Evolutionary conservation across 2,329 filamentous ascomycete genomes (phyloP), one percentile per base, ranked within the genome.

Genomic region (Microsporum canis): DNA sequence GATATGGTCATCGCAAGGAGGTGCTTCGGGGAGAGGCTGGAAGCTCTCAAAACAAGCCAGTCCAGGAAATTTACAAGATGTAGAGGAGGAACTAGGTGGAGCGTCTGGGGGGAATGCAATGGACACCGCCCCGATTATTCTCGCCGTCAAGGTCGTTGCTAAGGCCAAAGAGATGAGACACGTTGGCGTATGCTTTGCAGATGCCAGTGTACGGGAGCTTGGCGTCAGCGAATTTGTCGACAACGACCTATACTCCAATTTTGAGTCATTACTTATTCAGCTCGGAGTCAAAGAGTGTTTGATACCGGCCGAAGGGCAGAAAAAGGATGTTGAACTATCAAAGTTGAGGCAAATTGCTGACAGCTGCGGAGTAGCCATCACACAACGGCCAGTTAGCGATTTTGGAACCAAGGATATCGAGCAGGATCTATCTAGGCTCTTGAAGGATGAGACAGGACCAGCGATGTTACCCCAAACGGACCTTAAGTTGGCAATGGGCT

Each of bases 211-310:
- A 31, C 83, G 94, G 58, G 94, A 99, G 77, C 82, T 99, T 1
- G 94, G 94, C 6, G 91, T 99, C 60, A 96, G 89, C 78, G 95
- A 99, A 71, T 99, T 99, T 66, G 83, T 96, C n/a, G 94, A 99
- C 79, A 99, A 97, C 70, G 94, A 99, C 71, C 80, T 96, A 7
- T 99, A 95, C 77, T 97, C 92, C 59, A 99, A 99, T 73, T 95
- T 99, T 66, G 94, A 99, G 76, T 91, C 91, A 2, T 81, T 99
- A 17, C 83, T 99, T 59, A 99, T 99, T 66, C 95, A 99, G 71
- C 84, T 99, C 2, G 94, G 94, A 4, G 90, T 96, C 23, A 94
- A 91, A 71, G 94, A 99, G 73, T 96, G 91, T 69, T 77, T 99
- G 34, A 76, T 99, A n/a, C 88, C 90, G 68, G 76, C 84, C 23